Percentiles rank a stretch among this genome's conserved stretches.
These are phyloP conservation scores for Camelina hispida DNA, from an alignment of 345 rosid genomes.

Conservation along the genomic window DNA sequence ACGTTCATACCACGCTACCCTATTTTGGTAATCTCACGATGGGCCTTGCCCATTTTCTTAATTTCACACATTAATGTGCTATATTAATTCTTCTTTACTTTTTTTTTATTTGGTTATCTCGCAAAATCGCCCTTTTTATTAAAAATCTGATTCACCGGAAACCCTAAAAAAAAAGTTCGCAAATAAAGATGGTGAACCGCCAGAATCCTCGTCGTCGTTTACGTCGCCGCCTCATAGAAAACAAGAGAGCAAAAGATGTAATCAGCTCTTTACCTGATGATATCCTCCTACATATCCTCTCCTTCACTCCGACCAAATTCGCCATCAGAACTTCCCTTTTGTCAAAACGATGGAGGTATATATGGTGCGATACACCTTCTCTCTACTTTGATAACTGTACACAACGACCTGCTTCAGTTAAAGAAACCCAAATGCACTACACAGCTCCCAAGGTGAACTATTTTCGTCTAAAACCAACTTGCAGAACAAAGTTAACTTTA, in stretches of 20 bases:
- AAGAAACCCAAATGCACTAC: constrained; percentile 1
- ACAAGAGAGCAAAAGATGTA: not conserved
- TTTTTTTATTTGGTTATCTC: too few relatives aligned
- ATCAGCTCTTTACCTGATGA: constrained; percentile 12
- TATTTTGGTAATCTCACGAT: too few relatives aligned
- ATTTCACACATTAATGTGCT: too few relatives aligned
- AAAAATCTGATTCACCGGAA: too few relatives aligned
- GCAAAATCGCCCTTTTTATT: too few relatives aligned
- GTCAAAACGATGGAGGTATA: constrained; percentile 32
- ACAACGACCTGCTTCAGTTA: not conserved
- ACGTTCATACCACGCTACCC: too few relatives aligned
- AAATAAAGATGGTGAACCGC: not conserved
- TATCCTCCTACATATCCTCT: constrained; percentile 4
- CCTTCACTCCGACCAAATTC: not conserved
- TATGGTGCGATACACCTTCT: constrained; percentile 24
- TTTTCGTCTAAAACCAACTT: not conserved
- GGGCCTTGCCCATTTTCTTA: too few relatives aligned
- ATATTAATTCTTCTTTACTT: too few relatives aligned
- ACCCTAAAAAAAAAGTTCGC: too few relatives aligned
- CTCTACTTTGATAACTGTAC: not conserved
- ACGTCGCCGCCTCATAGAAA: not conserved
- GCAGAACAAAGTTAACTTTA: too few relatives aligned
- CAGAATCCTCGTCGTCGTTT: not conserved
- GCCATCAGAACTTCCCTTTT: constrained; percentile 28
- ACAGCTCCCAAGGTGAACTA: constrained; percentile 7